Conservation (phyloP, 2,329 filamentous ascomycete genomes). For the Colletotrichum costaricense region DNA sequence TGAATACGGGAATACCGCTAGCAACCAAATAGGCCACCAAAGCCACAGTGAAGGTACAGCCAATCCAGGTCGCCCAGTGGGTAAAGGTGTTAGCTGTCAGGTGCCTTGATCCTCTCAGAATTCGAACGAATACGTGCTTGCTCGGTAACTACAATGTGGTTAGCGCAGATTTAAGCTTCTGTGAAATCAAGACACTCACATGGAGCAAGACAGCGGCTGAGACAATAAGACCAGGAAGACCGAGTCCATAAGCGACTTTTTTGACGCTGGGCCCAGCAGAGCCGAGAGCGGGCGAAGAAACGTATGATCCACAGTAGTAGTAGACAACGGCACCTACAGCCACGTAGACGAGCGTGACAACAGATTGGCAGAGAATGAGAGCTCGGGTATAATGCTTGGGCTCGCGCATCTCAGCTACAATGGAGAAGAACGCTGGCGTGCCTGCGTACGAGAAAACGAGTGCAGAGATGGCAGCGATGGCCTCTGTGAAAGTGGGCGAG, state of each 20-base stretch:
- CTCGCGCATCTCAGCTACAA: constrained; percentile 48
- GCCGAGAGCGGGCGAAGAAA: constrained; percentile 59
- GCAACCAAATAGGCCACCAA: constrained; percentile 41
- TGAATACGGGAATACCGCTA: constrained; percentile 40
- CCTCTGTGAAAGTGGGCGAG: constrained; percentile 44
- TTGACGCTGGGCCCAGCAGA: constrained; percentile 54
- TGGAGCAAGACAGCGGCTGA: constrained; percentile 41
- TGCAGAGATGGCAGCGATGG: constrained; percentile 44
- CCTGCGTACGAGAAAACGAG: constrained; percentile 52
- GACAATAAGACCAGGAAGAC: constrained; percentile 44
- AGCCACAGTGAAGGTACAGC: constrained; percentile 37
- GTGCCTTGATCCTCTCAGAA: constrained; percentile 44
- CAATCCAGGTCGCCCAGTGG: constrained; percentile 46
- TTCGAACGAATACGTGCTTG: constrained; percentile 45
- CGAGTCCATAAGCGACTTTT: constrained; percentile 55
- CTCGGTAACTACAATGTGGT: constrained; percentile 29
- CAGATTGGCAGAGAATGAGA: constrained; percentile 41
- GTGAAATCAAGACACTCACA: constrained; percentile 29
- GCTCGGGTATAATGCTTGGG: constrained; percentile 43
- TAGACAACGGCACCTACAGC: constrained; percentile 54
- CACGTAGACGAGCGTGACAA: constrained; percentile 46
- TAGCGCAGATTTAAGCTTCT: not conserved
- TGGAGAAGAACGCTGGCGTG: constrained; percentile 47
- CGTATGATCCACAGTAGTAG: constrained; percentile 56
- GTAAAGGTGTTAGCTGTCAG: constrained; percentile 40